A percentile compares a stretch with the other conserved stretches of the same genome.
These are phyloP conservation scores for Remersonia thermophila DNA, from an alignment of 2,329 filamentous ascomycete species.

Conservation along the genomic window DNA sequence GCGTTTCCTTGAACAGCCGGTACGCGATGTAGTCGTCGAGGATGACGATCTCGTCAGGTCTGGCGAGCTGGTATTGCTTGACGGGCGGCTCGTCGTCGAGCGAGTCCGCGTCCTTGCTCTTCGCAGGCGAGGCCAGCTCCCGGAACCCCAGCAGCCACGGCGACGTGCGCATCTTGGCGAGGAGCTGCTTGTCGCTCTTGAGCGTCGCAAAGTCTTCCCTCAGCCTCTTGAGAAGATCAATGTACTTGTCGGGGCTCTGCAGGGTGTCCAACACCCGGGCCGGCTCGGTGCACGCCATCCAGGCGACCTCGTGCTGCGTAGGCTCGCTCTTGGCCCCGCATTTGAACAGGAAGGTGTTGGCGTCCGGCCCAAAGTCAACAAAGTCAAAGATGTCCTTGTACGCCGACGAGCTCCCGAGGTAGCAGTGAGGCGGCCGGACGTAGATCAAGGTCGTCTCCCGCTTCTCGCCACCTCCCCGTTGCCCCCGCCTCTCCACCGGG, in stretches of 20 bases:
- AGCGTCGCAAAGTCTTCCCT: conserved; percentile 59
- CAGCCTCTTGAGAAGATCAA: conserved; percentile 68
- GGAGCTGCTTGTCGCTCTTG: conserved; percentile 68
- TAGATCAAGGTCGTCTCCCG: conserved; percentile 32
- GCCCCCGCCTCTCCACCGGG: conserved; percentile 38
- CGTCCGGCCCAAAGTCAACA: conserved; percentile 80
- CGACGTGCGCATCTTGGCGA: conserved; percentile 60
- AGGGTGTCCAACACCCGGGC: conserved; percentile 69
- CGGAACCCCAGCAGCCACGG: conserved; percentile 75
- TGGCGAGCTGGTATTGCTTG: conserved; percentile 66
- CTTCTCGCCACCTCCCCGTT: conserved; percentile 29
- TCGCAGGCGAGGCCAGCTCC: conserved; percentile 43
- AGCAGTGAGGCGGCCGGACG: conserved; percentile 61
- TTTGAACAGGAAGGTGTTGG: conserved; percentile 77
- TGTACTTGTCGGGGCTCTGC: conserved; percentile 72
- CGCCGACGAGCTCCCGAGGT: conserved; percentile 56
- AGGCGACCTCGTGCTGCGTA: conserved; percentile 72
- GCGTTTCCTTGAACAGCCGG: conserved; percentile 70
- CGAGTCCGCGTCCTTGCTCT: conserved; percentile 36
- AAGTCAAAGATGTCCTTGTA: conserved; percentile 95
- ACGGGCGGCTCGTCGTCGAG: conserved; percentile 53
- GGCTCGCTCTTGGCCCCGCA: conserved; percentile 88
- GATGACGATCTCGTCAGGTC: conserved; percentile 61
- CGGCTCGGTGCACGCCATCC: conserved; percentile 72
- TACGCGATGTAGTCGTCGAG: conserved; percentile 85